Conservation (phyloP, 2,329 filamentous ascomycete genomes). For the Bipolaris bicolor region DNA sequence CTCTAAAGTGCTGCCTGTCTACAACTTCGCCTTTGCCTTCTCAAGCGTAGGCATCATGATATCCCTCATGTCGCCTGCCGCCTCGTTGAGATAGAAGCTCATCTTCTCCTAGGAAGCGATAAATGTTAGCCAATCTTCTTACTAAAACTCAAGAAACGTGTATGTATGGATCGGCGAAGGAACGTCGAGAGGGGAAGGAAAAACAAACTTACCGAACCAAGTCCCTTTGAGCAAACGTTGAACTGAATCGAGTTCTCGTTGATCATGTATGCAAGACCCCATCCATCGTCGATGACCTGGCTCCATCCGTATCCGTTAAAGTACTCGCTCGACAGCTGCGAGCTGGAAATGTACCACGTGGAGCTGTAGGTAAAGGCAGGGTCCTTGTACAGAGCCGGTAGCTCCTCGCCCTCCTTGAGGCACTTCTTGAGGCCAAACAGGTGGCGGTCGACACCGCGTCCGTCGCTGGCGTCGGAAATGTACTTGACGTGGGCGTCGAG, state of each 20-base stretch:
- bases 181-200: not conserved
- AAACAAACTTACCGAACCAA: slow-evolving; percentile 66
- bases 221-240: slow-evolving; percentile 92
- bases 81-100: slow-evolving; percentile 95
- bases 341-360: slow-evolving; percentile 88
- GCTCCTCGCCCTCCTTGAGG: slow-evolving; percentile 76
- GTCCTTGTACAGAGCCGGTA: slow-evolving; percentile 85
- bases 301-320: slow-evolving; percentile 99
- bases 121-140: slow-evolving; percentile 20
- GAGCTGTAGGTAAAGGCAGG: slow-evolving; percentile 82
- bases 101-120: slow-evolving; percentile 67
- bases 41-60: slow-evolving; percentile 81
- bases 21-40: slow-evolving; percentile 85
- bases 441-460: slow-evolving; percentile 92
- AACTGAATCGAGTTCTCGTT: slow-evolving; percentile 99
- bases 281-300: slow-evolving; percentile 94
- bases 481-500: slow-evolving; percentile 85
- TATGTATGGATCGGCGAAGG: too few relatives aligned
- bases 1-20: slow-evolving; percentile 39
- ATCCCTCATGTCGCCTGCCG: slow-evolving; percentile 86
- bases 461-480: slow-evolving; percentile 86
- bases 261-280: slow-evolving; percentile 99
- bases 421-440: slow-evolving; percentile 97
- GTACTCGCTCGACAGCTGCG: slow-evolving; percentile 92
- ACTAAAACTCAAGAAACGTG: too few relatives aligned